Conservation (phyloP, 2,329 filamentous ascomycete genomes). For the Acarospora socialis region DNA sequence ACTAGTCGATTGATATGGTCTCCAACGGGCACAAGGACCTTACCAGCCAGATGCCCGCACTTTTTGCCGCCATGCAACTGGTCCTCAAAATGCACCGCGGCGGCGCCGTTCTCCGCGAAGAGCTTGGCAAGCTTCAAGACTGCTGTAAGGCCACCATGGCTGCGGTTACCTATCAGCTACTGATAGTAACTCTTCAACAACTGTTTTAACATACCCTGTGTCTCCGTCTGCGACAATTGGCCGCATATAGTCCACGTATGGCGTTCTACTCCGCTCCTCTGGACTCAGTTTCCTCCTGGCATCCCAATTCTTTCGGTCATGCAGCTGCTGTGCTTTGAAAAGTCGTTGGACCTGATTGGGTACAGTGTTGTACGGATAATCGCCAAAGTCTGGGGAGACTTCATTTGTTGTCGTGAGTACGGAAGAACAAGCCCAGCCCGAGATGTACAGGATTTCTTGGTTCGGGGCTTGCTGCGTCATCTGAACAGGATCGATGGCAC, state of each 20-base stretch:
- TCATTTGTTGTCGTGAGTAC: conserved; percentile 90
- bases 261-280: conserved; percentile 57
- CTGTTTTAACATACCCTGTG: conserved; percentile 44
- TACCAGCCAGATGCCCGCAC: conserved; percentile 90
- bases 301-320: conserved; percentile 94
- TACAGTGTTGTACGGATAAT: conserved; percentile 98
- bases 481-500: conserved; percentile 95
- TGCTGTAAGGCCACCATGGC: conserved; percentile 80
- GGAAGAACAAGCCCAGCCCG: conserved; percentile 94
- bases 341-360: conserved; percentile 94
- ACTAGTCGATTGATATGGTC: conserved; percentile 94
- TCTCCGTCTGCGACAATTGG: conserved; percentile 95
- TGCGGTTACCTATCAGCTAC: conserved; percentile 14
- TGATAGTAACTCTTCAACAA: not conserved
- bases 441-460: conserved; percentile 91
- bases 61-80: conserved; percentile 98
- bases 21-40: conserved; percentile 82
- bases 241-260: conserved; percentile 82
- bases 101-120: conserved; percentile 92
- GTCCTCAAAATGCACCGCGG: conserved; percentile 94
- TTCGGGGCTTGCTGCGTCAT: conserved; percentile 97
- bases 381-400: conserved; percentile 92
- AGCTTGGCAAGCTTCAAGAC: conserved; percentile 94
- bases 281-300: conserved; percentile 60
- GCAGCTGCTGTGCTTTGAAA: conserved; percentile 91